Evolutionary conservation across 192 early-diverging fungal species (phyloP), one percentile per base, ranked within the genome.

Genomic region (Linnemannia zychae): DNA sequence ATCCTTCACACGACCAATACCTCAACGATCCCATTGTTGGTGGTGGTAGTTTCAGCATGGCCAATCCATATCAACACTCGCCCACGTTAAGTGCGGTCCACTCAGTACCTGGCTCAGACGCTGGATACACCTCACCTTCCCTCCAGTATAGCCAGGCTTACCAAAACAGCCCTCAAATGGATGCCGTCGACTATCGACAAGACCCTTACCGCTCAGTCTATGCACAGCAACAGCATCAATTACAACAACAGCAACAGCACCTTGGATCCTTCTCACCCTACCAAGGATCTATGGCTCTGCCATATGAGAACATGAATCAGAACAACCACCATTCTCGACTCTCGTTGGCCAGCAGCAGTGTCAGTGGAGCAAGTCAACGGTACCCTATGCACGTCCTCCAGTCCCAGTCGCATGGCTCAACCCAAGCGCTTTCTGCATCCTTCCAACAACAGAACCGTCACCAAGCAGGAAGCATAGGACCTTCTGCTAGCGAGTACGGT

Each of bases 151-250:
- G 22, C 12, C 34, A 53, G 69, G 22, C 40, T 44, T 37, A 69
- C 67, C 67, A 69, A 37, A 40, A 36, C 36, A 69, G 67, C 37
- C 67, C 67, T 12, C 24, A 37, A 28, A 38, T 68, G 49, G 78
- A 80, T 3, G 65, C 34, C 33, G 46, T 47, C 37, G 78, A 74
- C 24, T 67, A 66, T 15, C 65, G 67, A 20, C 17, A 63, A 1
- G 83, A 85, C 44, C 77, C 77, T 36, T 79, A 79, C 38, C 81
- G 81, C 33, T 79, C 74, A 40, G 77, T 68, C 6, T 78, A 84
- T 36, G 71, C 82, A 7, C 82, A 84, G 31, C 82, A 84, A 38
- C 82, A 84, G 9, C 75, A 67, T 49, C 75, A 46, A 31, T 18
- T 6, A 44, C 40, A 44, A 3, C 48, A 67, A n/a, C 76, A 73